Base-by-base conservation (phyloP, 139 green algal species). In the Micromonas pusilla region DNA sequence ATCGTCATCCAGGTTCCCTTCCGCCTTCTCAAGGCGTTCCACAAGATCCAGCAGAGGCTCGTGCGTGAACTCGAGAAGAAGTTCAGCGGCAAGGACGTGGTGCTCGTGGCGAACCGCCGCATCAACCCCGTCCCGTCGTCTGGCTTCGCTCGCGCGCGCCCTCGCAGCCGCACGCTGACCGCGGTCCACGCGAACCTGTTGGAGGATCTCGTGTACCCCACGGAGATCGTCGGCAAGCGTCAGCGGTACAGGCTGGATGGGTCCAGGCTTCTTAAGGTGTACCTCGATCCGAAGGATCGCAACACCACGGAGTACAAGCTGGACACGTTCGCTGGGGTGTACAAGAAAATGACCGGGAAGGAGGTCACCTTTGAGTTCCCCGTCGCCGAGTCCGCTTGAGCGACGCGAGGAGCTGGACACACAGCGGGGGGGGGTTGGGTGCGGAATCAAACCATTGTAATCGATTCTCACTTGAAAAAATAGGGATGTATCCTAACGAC, bases 31-130 rank as follows among this genome's bases (percentile, higher is more conserved):
- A 99, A 98, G 88, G 73, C 87, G 6, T 99, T 96, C 93, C 92
- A 99, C 83, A 96, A 97, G 87, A 92, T 99, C 70, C 96, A 99
- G 89, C 87, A 91, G 78, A 87, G 96, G 66, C 88, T 99, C 72
- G 93, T 99, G 33, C 92, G 96, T 28, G 96, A 99, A 91, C 90
- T 99, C 52, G 96, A 99, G 92, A 99, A 99, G 94, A 99, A 99
- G 91, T 99, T 99, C 90, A 92, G 83, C 80, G 96, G 96, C 77
- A 95, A 95, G 86, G 95, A 99, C 85, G 96, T 99, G 36, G 94
- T 99, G 23, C 86, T 99, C 65, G 89, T 99, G 4, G 95, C 85
- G 68, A 95, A 94, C 88, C 80, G 96, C 25, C 90, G 94, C 79
- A 98, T 99, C 83, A 82, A 98, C 88, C 88, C 87, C 21, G 89